Evolutionary conservation across 129 eudicot genomes (phyloP), one percentile per base, ranked within the genome.

Genomic region (Saussurea involucrata): DNA sequence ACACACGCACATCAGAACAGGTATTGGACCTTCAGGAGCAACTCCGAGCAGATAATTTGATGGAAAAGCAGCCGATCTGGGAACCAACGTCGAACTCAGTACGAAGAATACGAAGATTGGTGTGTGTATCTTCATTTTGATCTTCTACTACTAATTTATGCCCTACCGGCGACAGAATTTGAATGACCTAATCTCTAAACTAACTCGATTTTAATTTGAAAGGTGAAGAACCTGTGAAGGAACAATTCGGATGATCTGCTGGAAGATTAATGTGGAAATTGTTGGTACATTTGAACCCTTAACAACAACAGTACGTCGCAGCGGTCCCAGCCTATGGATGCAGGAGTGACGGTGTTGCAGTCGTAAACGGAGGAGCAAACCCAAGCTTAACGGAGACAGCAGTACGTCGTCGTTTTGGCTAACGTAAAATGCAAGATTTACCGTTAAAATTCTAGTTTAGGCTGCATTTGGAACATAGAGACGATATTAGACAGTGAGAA

Each of bases 1-100:
- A 65, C 44, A 76, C 46, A 63, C 72, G 80, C 80, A 76, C 72
- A 65, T 76, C 57, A 68, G 24, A 75, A 37, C 72, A 75, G 20
- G 28, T 31, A 49, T 29, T 79, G 44, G 49, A 80, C 84, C 84
- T 80, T 74, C 65, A 34, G 84, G 84, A 67, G 84, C 66, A 60
- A 80, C 63, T 74, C 84, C 84, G 53, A 80, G 64, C 25, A 74
- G 80, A 37, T 74, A 61, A 31, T 28, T 68, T 27, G 75, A 61
- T 37, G 76, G 49, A 57, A 80, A 31, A 20, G 71, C 63, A 11
- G 33, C 33, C 63, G 79, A 66, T 74, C 70, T 76, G 80, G 67
- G 33, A 36, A 80, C 15, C 21, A 80, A 40, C 70, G 31, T 20
- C 31, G 76, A 78, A 18, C 63, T 58, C 31, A 70, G 42, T 25